Evolutionary conservation across 306 rosid species (phyloP).

Genomic region (Medicago arabica): DNA sequence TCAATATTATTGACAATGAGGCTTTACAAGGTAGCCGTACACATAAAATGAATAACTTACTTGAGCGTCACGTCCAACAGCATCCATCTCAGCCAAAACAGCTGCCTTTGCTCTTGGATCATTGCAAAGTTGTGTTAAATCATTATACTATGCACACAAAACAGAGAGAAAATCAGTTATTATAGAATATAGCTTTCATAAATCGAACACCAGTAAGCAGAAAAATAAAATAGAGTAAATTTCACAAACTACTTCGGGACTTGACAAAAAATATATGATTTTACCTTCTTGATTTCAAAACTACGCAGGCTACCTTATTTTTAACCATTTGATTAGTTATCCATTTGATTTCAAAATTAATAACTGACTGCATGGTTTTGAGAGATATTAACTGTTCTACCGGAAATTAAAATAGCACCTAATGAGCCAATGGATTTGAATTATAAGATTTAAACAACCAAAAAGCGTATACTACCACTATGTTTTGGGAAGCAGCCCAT

Average conservation of each 20-base stretch:
- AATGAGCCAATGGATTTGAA: constrained; percentile 20
- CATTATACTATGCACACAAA: constrained; percentile 58
- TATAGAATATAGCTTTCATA: not conserved
- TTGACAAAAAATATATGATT: constrained; percentile 26
- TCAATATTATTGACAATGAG: not conserved
- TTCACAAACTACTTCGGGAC: constrained; percentile 17
- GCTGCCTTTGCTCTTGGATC: constrained; percentile 83
- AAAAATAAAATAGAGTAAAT: constrained; percentile 31
- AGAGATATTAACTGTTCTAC: not conserved
- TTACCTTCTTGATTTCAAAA: constrained; percentile 15
- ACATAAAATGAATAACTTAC: constrained; percentile 51
- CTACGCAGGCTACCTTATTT: not conserved
- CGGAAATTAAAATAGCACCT: constrained; percentile 8
- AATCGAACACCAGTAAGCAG: constrained; percentile 23
- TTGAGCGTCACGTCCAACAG: constrained; percentile 84
- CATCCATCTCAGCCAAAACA: constrained; percentile 92
- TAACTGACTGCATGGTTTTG: constrained; percentile 3
- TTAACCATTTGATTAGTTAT: not conserved
- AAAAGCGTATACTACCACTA: constrained; percentile 56
- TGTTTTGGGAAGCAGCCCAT: constrained; percentile 88
- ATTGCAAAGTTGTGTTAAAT: constrained; percentile 74
- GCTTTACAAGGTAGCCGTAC: constrained; percentile 9
- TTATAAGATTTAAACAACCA: constrained; percentile 31
- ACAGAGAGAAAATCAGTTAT: constrained; percentile 26
- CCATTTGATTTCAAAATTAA: not conserved